A percentile compares a stretch with the other conserved stretches of the same genome.
Evolutionary conservation across 2,329 filamentous ascomycete genomes (phyloP).

Genomic region (Leptographium procerum): DNA sequence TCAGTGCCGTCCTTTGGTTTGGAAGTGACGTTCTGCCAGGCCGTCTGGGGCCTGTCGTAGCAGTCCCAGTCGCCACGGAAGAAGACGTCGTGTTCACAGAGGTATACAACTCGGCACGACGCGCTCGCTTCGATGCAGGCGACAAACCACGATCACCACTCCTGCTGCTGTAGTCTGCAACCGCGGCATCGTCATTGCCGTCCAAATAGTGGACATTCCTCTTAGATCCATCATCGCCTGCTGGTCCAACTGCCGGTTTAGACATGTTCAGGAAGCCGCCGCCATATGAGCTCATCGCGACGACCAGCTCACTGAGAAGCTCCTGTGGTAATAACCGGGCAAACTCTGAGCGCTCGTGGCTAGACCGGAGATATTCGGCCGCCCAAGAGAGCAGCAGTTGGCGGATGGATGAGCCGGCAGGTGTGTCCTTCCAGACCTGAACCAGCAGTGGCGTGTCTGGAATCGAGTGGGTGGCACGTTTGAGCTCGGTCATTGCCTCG

Average conservation of each 20-base stretch:
- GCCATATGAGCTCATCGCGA: slow-evolving; percentile 42
- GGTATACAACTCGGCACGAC: slow-evolving; percentile 23
- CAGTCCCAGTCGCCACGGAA: neutral
- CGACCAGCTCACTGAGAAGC: slow-evolving; percentile 50
- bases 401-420: slow-evolving; percentile 47
- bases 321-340: slow-evolving; percentile 50
- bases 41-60: slow-evolving; percentile 11
- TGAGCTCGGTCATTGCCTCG: slow-evolving; percentile 45
- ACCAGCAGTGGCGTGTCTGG: slow-evolving; percentile 48
- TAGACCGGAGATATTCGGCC: slow-evolving; percentile 50
- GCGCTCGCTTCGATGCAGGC: slow-evolving; percentile 26
- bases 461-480: slow-evolving; percentile 40
- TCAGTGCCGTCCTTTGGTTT: neutral
- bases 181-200: slow-evolving; percentile 28
- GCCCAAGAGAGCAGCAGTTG: slow-evolving; percentile 49
- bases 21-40: slow-evolving; percentile 20
- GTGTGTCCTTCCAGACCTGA: slow-evolving; percentile 50
- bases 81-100: neutral
- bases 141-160: slow-evolving; percentile 15
- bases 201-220: slow-evolving; percentile 41
- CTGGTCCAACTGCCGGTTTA: neutral
- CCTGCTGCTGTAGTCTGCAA: slow-evolving; percentile 2
- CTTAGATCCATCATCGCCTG: slow-evolving; percentile 14
- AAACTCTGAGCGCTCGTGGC: slow-evolving; percentile 43
- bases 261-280: slow-evolving; percentile 25